Conservation (phyloP, 257 asterid genomes). For the Leonotis leonurus region DNA sequence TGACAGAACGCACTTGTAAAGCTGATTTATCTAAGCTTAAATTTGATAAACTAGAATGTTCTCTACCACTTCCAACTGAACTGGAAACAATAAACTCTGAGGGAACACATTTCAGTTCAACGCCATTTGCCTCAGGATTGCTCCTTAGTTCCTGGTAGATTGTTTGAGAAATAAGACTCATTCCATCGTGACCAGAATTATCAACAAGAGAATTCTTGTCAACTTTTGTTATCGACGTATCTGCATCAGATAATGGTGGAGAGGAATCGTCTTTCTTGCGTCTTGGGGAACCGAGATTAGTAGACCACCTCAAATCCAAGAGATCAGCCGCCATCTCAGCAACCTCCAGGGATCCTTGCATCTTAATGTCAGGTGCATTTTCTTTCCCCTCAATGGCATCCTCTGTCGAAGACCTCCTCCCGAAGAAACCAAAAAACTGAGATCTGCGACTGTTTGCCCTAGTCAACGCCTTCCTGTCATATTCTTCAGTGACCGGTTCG, state of each 20-base stretch:
- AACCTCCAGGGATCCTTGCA: slow-evolving; percentile 60
- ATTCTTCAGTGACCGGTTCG: slow-evolving; percentile 21
- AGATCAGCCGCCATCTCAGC: slow-evolving; percentile 97
- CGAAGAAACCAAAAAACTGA: slow-evolving; percentile 55
- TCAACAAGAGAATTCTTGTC: slow-evolving; percentile 13
- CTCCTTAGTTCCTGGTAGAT: slow-evolving; percentile 19
- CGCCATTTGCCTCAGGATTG: slow-evolving; percentile 16
- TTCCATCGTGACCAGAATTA: slow-evolving; percentile 18
- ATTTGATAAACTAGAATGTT: slow-evolving; percentile 14
- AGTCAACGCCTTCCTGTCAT: slow-evolving; percentile 24
- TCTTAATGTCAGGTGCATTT: slow-evolving; percentile 16
- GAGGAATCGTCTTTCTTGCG: slow-evolving; percentile 20
- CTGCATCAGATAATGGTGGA: slow-evolving; percentile 23
- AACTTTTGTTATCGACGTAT: slow-evolving; percentile 16
- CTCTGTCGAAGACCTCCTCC: slow-evolving; percentile 37
- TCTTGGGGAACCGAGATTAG: slow-evolving; percentile 55
- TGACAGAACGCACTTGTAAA: slow-evolving; percentile 12
- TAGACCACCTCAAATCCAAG: slow-evolving; percentile 88
- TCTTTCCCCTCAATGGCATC: slow-evolving; percentile 25
- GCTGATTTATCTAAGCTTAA: slow-evolving; percentile 17
- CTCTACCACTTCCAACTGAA: slow-evolving; percentile 21
- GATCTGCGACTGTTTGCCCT: slow-evolving; percentile 46
- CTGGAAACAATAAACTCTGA: slow-evolving; percentile 19
- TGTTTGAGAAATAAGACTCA: slow-evolving; percentile 9
- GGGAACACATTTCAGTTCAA: slow-evolving; percentile 23